phyloP scores from a whole-genome alignment of 2,329 filamentous ascomycete genomes.

The Passalora sequoiae region DNA sequence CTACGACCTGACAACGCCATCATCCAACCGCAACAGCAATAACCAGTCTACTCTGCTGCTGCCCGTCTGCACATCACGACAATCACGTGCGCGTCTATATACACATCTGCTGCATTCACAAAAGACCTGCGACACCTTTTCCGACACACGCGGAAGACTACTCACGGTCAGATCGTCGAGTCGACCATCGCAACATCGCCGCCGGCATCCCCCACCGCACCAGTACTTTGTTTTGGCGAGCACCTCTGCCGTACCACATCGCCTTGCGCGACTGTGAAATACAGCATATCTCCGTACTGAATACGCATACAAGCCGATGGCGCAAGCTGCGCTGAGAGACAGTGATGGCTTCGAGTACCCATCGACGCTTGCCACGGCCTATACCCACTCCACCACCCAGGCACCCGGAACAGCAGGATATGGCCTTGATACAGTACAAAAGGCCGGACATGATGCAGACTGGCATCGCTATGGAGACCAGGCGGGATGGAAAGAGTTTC shows the following conservation, averaged over 20 bases:
- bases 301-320: slow-evolving; percentile 21
- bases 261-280: slow-evolving; percentile 17
- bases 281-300: slow-evolving; percentile 4
- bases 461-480: slow-evolving; percentile 10
- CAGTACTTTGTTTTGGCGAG: slow-evolving; percentile 9
- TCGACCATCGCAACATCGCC: no score
- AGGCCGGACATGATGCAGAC: slow-evolving; percentile 2
- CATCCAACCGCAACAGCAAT: no score
- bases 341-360: slow-evolving; percentile 10
- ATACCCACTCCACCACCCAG: slow-evolving; percentile 12
- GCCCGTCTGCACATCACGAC: no score
- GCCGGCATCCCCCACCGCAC: neutral
- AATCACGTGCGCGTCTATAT: no score
- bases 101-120: no score
- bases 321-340: slow-evolving; percentile 24
- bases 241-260: slow-evolving; percentile 11
- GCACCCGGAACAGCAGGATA: slow-evolving; percentile 6
- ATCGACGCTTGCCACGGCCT: slow-evolving; percentile 18
- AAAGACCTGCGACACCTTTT: no score
- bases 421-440: slow-evolving; percentile 5
- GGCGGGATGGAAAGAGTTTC: slow-evolving; percentile 9
- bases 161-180: no score
- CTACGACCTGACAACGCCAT: no score
- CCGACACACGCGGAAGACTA: no score
- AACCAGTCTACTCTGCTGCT: no score